phyloP scores from a whole-genome alignment of 2,329 filamentous ascomycete genomes.

The Proliferodiscus dingleyae region DNA sequence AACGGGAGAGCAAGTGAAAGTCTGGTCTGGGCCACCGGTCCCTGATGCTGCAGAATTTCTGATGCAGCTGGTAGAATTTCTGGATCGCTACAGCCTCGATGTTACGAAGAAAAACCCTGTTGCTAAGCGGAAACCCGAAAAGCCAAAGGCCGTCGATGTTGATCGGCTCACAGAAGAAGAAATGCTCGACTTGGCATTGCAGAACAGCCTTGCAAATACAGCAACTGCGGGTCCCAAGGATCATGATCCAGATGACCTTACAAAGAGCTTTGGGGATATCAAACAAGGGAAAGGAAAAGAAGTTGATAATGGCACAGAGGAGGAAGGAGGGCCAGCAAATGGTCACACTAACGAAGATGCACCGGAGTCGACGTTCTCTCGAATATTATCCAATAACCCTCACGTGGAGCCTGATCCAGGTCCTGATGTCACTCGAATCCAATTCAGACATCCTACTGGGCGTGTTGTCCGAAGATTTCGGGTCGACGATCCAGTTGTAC shows the following conservation, averaged over 20 bases:
- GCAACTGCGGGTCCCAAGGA: constrained; percentile 46
- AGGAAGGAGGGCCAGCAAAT: constrained; percentile 30
- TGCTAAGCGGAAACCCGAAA: constrained; percentile 68
- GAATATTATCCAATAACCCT: constrained; percentile 66
- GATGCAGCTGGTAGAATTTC: constrained; percentile 87
- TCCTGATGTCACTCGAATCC: constrained; percentile 75
- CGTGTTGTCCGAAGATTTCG: constrained; percentile 84
- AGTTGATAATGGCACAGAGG: constrained; percentile 35
- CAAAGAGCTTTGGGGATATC: constrained; percentile 54
- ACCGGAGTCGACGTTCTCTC: constrained; percentile 52
- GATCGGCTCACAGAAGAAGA: constrained; percentile 94
- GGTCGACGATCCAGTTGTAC: constrained; percentile 68
- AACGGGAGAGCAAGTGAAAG: constrained; percentile 94
- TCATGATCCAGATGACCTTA: constrained; percentile 83
- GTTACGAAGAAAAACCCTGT: constrained; percentile 90
- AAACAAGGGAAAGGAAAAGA: constrained; percentile 52
- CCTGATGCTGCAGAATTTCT: constrained; percentile 75
- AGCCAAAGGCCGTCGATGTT: constrained; percentile 65
- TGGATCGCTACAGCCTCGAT: constrained; percentile 92
- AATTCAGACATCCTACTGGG: constrained; percentile 82
- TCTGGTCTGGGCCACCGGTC: constrained; percentile 83
- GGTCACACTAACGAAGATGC: constrained; percentile 22
- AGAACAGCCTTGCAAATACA: constrained; percentile 70
- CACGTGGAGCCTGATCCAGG: constrained; percentile 75
- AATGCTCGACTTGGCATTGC: constrained; percentile 89